These are phyloP conservation scores for Cutaneotrichosporon mucoides DNA, from an alignment of 1,284 basidiomycete species.

Conservation along the genomic window DNA sequence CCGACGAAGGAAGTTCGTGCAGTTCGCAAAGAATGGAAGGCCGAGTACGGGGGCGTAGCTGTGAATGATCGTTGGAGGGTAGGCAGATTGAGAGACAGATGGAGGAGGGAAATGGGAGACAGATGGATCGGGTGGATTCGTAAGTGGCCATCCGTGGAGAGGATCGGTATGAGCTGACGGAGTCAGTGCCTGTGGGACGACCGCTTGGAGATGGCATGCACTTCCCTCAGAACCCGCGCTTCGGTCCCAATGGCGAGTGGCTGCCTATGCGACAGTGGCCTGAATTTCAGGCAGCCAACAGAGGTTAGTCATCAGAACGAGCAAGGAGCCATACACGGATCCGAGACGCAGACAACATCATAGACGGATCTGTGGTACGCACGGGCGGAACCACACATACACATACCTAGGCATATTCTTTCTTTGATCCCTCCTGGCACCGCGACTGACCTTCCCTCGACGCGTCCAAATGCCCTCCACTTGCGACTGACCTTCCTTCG, in stretches of 20 bases:
- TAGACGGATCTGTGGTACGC: too few relatives aligned
- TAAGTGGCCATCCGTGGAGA: conserved; percentile 24
- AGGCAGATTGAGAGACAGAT: conserved; percentile 30
- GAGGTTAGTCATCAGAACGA: too few relatives aligned
- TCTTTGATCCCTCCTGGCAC: too few relatives aligned
- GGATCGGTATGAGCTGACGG: not conserved
- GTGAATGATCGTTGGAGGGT: conserved; percentile 43
- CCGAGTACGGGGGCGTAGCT: conserved; percentile 40
- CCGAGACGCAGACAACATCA: too few relatives aligned
- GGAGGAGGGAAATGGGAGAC: conserved; percentile 44
- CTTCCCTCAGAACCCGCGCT: conserved; percentile 39
- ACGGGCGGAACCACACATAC: too few relatives aligned
- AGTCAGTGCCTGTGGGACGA: conserved; percentile 42
- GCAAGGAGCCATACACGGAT: too few relatives aligned
- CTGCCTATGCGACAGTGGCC: conserved; percentile 44
- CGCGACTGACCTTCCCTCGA: too few relatives aligned
- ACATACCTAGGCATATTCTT: too few relatives aligned
- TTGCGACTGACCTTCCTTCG: too few relatives aligned
- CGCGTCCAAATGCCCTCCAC: too few relatives aligned
- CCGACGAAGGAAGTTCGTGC: conserved; percentile 8
- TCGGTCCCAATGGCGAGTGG: conserved; percentile 48
- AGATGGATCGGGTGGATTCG: conserved; percentile 40
- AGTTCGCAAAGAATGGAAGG: conserved; percentile 30
- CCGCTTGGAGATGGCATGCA: conserved; percentile 42
- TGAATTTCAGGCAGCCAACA: too few relatives aligned